phyloP scores from a whole-genome alignment of 257 asterid species.

The Rubia yunnanensis region DNA sequence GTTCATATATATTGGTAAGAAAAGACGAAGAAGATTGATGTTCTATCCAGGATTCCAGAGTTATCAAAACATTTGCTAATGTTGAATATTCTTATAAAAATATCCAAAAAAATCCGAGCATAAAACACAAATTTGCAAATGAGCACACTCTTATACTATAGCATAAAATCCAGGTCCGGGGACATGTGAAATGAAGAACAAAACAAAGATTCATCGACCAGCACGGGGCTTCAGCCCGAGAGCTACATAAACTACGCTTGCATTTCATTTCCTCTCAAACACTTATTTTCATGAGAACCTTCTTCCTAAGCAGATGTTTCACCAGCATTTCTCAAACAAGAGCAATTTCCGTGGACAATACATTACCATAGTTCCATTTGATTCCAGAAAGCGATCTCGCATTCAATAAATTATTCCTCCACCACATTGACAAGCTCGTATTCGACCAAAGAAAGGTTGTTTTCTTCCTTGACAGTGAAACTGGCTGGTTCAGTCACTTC shows the following conservation, averaged over 20 bases:
- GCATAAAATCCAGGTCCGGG: constrained; percentile 1
- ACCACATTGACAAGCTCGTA: constrained; percentile 47
- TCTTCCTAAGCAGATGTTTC: constrained; percentile 18
- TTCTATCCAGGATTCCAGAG: too few relatives aligned
- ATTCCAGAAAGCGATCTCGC: constrained; percentile 3
- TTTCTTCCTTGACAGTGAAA: constrained; percentile 58
- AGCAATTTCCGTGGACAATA: constrained; percentile 14
- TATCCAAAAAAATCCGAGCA: not conserved
- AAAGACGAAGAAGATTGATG: too few relatives aligned
- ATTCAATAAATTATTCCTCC: constrained; percentile 16
- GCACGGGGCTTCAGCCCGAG: constrained; percentile 6
- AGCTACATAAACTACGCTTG: not conserved
- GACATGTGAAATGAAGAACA: not conserved
- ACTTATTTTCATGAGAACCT: constrained; percentile 10
- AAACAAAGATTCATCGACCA: constrained; percentile 5
- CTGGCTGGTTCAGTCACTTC: constrained; percentile 30
- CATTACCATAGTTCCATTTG: constrained; percentile 13
- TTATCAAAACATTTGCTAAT: too few relatives aligned
- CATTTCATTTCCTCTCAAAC: constrained; percentile 5
- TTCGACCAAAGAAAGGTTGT: constrained; percentile 53
- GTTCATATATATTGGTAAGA: too few relatives aligned
- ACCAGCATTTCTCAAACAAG: constrained; percentile 15
- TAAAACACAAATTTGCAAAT: not conserved
- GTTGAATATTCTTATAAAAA: too few relatives aligned
- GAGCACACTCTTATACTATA: not conserved